Percentiles rank a stretch among this genome's conserved stretches.
Conservation (phyloP, 1,139 yeast genomes). For the Pichia sp. region DNA sequence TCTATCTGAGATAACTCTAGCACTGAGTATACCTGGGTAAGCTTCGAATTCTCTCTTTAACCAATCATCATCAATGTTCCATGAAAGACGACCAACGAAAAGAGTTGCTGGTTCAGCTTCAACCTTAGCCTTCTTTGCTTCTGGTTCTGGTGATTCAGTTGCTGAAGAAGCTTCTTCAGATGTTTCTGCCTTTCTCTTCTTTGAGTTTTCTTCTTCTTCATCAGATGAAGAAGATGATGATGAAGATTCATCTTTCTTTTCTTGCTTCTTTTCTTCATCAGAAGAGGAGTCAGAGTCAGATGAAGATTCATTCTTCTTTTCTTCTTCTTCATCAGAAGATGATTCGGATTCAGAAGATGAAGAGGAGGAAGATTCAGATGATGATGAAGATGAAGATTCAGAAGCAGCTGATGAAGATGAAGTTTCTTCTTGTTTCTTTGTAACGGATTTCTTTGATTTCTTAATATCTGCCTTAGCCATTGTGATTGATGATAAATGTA, state of each 20-base stretch:
- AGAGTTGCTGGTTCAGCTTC: slow-evolving; percentile 69
- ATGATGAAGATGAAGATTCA: slow-evolving; percentile 19
- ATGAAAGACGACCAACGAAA: slow-evolving; percentile 94
- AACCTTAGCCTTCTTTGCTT: slow-evolving; percentile 31
- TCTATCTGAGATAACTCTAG: slow-evolving; percentile 92
- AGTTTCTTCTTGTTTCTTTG: slow-evolving; percentile 25
- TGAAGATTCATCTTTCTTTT: slow-evolving; percentile 18
- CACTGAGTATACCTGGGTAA: slow-evolving; percentile 72
- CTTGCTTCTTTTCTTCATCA: slow-evolving; percentile 26
- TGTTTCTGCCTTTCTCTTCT: slow-evolving; percentile 22
- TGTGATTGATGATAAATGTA: slow-evolving; percentile 11
- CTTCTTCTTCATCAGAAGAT: slow-evolving; percentile 29
- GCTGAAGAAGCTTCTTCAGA: slow-evolving; percentile 19
- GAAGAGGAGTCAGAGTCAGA: slow-evolving; percentile 23
- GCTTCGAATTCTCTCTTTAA: slow-evolving; percentile 78
- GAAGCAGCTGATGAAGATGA: slow-evolving; percentile 23
- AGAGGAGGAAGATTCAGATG: slow-evolving; percentile 20
- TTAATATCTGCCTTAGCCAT: slow-evolving; percentile 28
- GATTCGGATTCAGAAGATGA: slow-evolving; percentile 20
- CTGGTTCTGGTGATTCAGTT: slow-evolving; percentile 35
- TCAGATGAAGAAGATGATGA: slow-evolving; percentile 13
- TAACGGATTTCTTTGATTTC: slow-evolving; percentile 28
- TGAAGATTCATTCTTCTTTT: slow-evolving; percentile 18
- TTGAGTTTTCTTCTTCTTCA: slow-evolving; percentile 11
- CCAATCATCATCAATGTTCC: slow-evolving; percentile 97